phyloP scores from a whole-genome alignment of 805 yeast species.

The Schizosaccharomyces lindneri region DNA sequence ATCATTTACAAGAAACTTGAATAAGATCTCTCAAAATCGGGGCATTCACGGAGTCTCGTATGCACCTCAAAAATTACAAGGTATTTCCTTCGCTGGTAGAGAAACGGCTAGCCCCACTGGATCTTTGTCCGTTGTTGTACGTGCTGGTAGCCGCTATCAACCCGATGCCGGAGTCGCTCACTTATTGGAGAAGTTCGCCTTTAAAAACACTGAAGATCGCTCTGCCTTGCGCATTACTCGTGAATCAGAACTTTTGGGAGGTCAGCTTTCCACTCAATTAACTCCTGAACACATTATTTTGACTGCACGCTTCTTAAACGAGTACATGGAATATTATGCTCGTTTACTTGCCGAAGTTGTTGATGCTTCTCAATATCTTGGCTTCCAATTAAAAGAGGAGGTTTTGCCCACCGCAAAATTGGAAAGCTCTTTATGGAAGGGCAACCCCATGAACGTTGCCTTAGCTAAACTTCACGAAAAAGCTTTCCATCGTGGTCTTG shows the following conservation, averaged over 20 bases:
- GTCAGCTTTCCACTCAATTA: slow-evolving; percentile 39
- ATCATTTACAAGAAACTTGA: neutral
- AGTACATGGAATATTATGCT: slow-evolving; percentile 77
- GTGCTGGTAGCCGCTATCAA: slow-evolving; percentile 62
- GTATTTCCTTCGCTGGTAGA: slow-evolving; percentile 13
- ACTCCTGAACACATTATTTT: slow-evolving; percentile 69
- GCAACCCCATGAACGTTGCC: slow-evolving; percentile 31
- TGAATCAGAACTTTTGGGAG: slow-evolving; percentile 86
- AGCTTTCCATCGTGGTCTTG: slow-evolving; percentile 71
- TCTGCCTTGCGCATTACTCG: slow-evolving; percentile 83
- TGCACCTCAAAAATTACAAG: neutral
- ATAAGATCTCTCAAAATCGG: neutral
- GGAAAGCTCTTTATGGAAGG: slow-evolving; percentile 29
- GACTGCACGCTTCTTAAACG: slow-evolving; percentile 59
- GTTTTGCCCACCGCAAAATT: slow-evolving; percentile 55
- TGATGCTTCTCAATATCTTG: slow-evolving; percentile 2
- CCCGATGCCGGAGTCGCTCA: slow-evolving; percentile 61
- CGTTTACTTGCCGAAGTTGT: slow-evolving; percentile 52
- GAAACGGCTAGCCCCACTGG: slow-evolving; percentile 24
- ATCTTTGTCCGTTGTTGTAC: slow-evolving; percentile 52
- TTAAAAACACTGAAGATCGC: slow-evolving; percentile 49
- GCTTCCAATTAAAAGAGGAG: slow-evolving; percentile 56
- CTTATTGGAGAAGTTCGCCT: slow-evolving; percentile 58
- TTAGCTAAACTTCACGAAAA: slow-evolving; percentile 54
- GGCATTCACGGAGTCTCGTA: neutral